Percentiles rank a stretch among this genome's conserved stretches.
Conservation (phyloP, 2,329 filamentous ascomycete species). For the Fusarium compactum region DNA sequence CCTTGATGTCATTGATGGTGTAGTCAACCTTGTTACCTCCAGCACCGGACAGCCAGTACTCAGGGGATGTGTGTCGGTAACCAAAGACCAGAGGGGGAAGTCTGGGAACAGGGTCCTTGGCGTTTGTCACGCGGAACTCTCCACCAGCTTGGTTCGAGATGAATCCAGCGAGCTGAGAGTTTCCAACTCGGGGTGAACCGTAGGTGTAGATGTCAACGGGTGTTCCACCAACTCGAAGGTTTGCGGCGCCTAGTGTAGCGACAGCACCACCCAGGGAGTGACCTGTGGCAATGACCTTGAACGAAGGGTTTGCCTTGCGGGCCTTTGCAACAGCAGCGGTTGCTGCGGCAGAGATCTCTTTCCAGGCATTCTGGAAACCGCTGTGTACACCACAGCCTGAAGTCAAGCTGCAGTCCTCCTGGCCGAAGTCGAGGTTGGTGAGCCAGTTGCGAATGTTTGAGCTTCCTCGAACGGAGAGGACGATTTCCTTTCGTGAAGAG, state of each 20-base stretch:
- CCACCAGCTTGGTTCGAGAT: conserved; percentile 64
- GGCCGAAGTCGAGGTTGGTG: conserved; percentile 60
- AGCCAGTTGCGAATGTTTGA: conserved; percentile 71
- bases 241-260: conserved; percentile 68
- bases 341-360: conserved; percentile 61
- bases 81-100: conserved; percentile 71
- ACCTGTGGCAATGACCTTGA: conserved; percentile 69
- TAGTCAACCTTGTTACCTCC: conserved; percentile 51
- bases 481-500: conserved; percentile 62
- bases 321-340: conserved; percentile 60
- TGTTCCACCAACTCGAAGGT: conserved; percentile 63
- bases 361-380: conserved; percentile 72
- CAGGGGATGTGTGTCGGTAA: conserved; percentile 75
- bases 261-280: conserved; percentile 78
- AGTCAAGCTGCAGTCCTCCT: conserved; percentile 48
- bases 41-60: conserved; percentile 71
- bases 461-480: conserved; percentile 71
- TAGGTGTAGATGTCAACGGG: conserved; percentile 71
- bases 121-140: conserved; percentile 75
- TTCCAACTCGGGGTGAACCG: conserved; percentile 75
- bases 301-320: conserved; percentile 60
- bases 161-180: conserved; percentile 65
- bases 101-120: conserved; percentile 74
- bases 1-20: conserved; percentile 55
- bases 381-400: conserved; percentile 64